Evolutionary conservation across 768 basidiomycete genomes (phyloP).

Genomic region (Porpolomopsis calyptriformis): DNA sequence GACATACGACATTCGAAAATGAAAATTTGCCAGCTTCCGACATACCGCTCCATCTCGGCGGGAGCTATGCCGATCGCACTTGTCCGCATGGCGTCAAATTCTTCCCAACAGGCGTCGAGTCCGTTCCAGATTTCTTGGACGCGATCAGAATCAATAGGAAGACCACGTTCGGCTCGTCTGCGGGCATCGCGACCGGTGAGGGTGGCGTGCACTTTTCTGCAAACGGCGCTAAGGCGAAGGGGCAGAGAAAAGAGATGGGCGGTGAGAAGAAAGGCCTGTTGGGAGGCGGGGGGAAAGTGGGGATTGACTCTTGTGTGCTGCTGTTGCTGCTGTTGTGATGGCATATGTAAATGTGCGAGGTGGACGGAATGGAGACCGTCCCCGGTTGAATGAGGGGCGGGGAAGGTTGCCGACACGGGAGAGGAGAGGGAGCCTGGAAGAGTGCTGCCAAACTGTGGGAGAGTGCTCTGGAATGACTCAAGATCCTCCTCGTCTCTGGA

Average conservation of each 20-base stretch:
- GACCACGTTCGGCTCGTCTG: constrained; percentile 30
- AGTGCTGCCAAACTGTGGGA: constrained; percentile 24
- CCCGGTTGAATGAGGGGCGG: constrained; percentile 9
- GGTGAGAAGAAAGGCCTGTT: constrained; percentile 40
- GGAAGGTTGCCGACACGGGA: constrained; percentile 27
- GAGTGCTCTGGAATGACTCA: constrained; percentile 53
- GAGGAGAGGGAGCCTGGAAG: constrained; percentile 6
- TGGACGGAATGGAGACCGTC: constrained; percentile 7
- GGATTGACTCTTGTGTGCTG: constrained; percentile 15
- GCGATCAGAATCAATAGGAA: constrained; percentile 26
- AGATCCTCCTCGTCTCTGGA: constrained; percentile 67
- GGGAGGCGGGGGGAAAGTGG: constrained; percentile 24
- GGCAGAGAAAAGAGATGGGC: constrained; percentile 58
- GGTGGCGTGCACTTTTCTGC: constrained; percentile 65
- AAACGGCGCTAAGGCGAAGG: constrained; percentile 64
- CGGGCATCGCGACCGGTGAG: constrained; percentile 72
- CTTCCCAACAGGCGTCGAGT: constrained; percentile 75
- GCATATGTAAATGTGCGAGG: no score
- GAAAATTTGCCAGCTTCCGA: constrained; percentile 85
- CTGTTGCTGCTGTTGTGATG: no score
- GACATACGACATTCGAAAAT: constrained; percentile 81
- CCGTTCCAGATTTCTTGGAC: constrained; percentile 77
- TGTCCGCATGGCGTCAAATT: constrained; percentile 58
- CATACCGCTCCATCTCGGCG: constrained; percentile 47
- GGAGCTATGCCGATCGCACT: constrained; percentile 20